Conservation (phyloP, 805 yeast genomes). For the Wickerhamiella nectarea region DNA sequence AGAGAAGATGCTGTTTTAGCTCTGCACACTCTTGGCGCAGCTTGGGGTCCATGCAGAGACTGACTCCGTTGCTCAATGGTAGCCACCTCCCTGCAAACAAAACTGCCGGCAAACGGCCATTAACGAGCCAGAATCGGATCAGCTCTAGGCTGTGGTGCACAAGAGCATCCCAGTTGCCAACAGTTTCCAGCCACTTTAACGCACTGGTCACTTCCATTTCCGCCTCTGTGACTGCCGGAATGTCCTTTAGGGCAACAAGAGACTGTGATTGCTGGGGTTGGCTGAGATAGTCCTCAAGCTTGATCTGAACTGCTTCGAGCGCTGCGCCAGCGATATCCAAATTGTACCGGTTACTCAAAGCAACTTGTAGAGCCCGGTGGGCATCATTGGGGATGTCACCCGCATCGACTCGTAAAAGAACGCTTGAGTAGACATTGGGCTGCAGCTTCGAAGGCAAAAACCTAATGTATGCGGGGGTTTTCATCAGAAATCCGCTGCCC, state of each 20-base stretch:
- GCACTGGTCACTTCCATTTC: not conserved
- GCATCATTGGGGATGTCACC: not conserved
- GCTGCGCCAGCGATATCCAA: conserved; percentile 1
- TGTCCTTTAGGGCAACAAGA: not conserved
- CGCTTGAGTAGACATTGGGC: not conserved
- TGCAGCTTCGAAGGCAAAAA: not conserved
- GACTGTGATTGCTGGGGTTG: not conserved
- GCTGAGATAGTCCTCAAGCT: not conserved
- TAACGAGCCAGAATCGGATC: conserved; percentile 1
- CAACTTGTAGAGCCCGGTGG: not conserved
- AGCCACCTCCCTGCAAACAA: not conserved
- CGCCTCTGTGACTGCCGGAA: not conserved
- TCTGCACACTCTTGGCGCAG: not conserved
- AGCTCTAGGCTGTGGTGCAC: not conserved
- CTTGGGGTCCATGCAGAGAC: not conserved
- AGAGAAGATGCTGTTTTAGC: not conserved
- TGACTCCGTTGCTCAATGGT: not conserved
- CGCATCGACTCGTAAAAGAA: not conserved
- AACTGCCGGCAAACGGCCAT: not conserved
- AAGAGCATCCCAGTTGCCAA: conserved; percentile 1
- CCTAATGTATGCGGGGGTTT: conserved; percentile 1
- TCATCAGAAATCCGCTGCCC: not conserved
- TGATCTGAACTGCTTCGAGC: not conserved
- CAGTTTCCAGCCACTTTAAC: not conserved
- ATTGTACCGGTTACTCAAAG: not conserved